Evolutionary conservation across 1,284 basidiomycete genomes (phyloP).

Genomic region (Ustilago curta): DNA sequence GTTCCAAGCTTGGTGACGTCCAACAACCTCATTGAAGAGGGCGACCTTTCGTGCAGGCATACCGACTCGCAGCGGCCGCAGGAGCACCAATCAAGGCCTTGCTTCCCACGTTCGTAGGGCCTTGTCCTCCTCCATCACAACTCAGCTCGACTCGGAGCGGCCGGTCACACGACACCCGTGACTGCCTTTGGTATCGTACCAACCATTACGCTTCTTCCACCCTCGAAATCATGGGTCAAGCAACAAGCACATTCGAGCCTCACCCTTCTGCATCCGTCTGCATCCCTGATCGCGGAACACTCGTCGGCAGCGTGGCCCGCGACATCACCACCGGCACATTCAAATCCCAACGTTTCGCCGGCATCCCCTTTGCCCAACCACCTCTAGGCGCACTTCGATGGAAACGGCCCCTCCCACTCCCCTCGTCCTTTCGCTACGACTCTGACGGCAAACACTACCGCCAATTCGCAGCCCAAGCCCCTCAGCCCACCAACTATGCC

Average conservation of each 20-base stretch:
- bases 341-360: conserved; percentile 43
- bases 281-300: conserved; percentile 29
- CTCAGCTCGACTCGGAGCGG: no score
- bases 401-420: conserved; percentile 36
- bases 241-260: conserved; percentile 26
- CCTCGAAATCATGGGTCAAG: conserved; percentile 29
- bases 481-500: conserved; percentile 37
- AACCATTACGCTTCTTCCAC: not conserved
- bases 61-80: not conserved
- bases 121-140: no score
- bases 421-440: conserved; percentile 28
- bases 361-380: conserved; percentile 50
- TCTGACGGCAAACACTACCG: conserved; percentile 25
- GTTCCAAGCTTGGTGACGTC: not conserved
- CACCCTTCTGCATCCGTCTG: conserved; percentile 22
- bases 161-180: no score
- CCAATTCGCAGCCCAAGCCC: conserved; percentile 22
- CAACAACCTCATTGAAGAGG: not conserved
- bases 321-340: conserved; percentile 21
- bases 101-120: no score
- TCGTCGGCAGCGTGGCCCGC: conserved; percentile 22
- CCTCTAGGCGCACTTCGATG: conserved; percentile 44
- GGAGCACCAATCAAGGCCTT: not conserved
- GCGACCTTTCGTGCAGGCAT: not conserved
- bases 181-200: not conserved